Evolutionary conservation across 257 asterid genomes (phyloP).

Genomic region (Leonotis leonurus): DNA sequence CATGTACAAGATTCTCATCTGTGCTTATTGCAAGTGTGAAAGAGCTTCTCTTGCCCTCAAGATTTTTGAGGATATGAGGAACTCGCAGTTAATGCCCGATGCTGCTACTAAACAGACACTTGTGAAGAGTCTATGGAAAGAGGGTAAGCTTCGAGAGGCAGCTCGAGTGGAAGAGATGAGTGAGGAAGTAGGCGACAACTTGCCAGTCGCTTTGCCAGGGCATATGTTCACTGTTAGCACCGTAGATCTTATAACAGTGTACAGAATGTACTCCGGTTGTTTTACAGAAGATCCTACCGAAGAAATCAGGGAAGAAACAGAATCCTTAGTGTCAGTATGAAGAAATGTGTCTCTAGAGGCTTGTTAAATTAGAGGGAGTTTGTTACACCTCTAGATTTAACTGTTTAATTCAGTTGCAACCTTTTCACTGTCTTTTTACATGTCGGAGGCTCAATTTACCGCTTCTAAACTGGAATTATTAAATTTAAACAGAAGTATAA

Average conservation of each 20-base stretch:
- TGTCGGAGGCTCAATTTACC: neutral
- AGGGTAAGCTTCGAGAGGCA: constrained; percentile 87
- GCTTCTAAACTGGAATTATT: neutral
- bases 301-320: neutral
- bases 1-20: constrained; percentile 78
- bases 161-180: constrained; percentile 76
- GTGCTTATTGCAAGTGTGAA: constrained; percentile 78
- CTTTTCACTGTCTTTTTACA: neutral
- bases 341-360: neutral
- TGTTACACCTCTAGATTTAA: constrained; percentile 3
- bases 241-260: constrained; percentile 50
- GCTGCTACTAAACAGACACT: constrained; percentile 53
- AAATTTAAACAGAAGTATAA: constrained; percentile 1
- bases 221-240: constrained; percentile 61
- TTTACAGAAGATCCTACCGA: constrained; percentile 13
- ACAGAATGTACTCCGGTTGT: constrained; percentile 46
- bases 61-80: constrained; percentile 75
- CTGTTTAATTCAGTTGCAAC: neutral
- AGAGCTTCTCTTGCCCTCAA: constrained; percentile 84
- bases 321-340: constrained; percentile 3
- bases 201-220: constrained; percentile 67
- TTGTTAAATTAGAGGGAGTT: neutral
- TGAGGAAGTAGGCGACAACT: constrained; percentile 35
- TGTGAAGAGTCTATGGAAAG: constrained; percentile 87
- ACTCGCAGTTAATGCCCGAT: constrained; percentile 48